Evolutionary conservation across 371 early-diverging fungal species (phyloP), one percentile per base, ranked within the genome.

Genomic region (Mortierella sp.): DNA sequence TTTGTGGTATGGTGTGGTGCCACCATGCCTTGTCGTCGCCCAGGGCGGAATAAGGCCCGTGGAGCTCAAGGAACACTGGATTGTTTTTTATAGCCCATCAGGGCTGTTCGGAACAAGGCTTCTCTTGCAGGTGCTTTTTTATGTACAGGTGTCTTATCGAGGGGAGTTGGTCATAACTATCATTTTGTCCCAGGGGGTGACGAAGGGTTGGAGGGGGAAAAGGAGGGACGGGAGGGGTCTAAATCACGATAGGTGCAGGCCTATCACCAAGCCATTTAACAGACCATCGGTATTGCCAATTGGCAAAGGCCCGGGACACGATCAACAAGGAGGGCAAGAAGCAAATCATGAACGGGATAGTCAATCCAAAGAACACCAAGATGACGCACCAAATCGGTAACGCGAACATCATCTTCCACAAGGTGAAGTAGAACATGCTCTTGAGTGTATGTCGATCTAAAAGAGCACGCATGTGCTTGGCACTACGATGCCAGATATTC

Each of bases 381-480:
- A 61, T 50, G 14, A 69, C 59, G 0, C 61, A 10, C 46, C 62
- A 65, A 23, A 66, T n/a, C 0, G 61, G 61, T 28, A 70, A 46
- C 9, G 69, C 76, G 61, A 62, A 62, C 56, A 76, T 58, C 69
- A 76, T 57, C 56, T 70, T 76, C 70, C 76, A 69, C n/a, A 66
- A n/a, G n/a, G 69, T n/a, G 53, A 76, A 76, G 34, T 76, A 76
- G 28, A 69, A 68, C 63, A 76, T 48, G 41, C 66, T 39, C 38
- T 24, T 31, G 41, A 57, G 27, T 2, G 70, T 56, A 45, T 76
- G 76, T 24, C 57, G 52, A 54, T 76, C 61, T 47, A 54, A 6
- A 1, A 51, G 47, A 0, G 61, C 46, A 13, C 30, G 53, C 19
- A 76, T 34, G 13, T 76, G 70, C 24, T 64, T 61, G 0, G 62